Conservation (phyloP, 257 asterid genomes). For the Plantago ovata region DNA sequence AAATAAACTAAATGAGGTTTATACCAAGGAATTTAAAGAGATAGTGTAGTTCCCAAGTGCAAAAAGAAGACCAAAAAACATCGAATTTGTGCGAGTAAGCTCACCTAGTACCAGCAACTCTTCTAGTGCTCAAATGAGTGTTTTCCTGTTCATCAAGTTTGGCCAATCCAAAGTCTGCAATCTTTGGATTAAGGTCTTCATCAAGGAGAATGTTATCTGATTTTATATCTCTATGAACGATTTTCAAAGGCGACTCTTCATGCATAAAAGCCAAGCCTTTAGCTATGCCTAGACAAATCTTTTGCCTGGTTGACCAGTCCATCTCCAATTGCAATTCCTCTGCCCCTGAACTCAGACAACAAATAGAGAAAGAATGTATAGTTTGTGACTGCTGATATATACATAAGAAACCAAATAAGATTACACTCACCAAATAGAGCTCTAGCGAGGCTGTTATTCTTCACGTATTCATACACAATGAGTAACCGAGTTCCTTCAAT, state of each 20-base stretch:
- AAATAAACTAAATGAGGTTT: no score
- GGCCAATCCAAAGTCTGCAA: slow-evolving; percentile 74
- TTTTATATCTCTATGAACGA: slow-evolving; percentile 69
- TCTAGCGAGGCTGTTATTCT: slow-evolving; percentile 58
- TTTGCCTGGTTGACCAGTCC: slow-evolving; percentile 32
- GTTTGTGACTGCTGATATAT: no score
- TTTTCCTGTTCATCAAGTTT: slow-evolving; percentile 58
- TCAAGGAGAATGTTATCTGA: slow-evolving; percentile 58
- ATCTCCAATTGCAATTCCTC: slow-evolving; percentile 37
- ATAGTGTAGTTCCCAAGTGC: not conserved
- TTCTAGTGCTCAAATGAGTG: slow-evolving; percentile 47
- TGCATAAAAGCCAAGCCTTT: slow-evolving; percentile 58
- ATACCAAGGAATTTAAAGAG: not conserved
- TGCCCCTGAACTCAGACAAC: slow-evolving; percentile 31
- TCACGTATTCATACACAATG: slow-evolving; percentile 64
- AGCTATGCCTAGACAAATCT: slow-evolving; percentile 50
- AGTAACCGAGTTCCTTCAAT: slow-evolving; percentile 56
- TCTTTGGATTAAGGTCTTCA: slow-evolving; percentile 54
- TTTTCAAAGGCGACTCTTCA: slow-evolving; percentile 60
- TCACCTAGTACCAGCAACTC: slow-evolving; percentile 73
- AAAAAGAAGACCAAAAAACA: no score
- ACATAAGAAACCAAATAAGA: not conserved
- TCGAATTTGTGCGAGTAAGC: slow-evolving; percentile 15
- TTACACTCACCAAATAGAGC: slow-evolving; percentile 43
- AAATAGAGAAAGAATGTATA: not conserved